Base-by-base conservation (phyloP, 495 filamentous ascomycete genomes). In the Aspergillus heteromorphus region DNA sequence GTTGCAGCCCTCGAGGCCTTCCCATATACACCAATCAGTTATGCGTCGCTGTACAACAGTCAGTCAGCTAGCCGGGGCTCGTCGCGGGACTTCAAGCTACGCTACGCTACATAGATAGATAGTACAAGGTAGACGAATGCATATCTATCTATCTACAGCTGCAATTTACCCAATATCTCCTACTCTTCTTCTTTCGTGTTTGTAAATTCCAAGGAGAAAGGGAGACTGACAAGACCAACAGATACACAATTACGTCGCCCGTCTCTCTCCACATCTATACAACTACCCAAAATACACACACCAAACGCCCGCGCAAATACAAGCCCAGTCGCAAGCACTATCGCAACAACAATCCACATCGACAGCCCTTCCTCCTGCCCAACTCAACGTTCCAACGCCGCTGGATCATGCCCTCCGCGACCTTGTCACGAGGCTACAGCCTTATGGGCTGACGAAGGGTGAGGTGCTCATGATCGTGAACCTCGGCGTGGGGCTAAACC, bases 381-480 rank as follows among this genome's bases (percentile, higher is more conserved):
- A 59, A 65, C 29, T 47, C 17, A 58, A 21, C 18, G 52, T 51
- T 13, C 49, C 56, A 11, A 73, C 69, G 11, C 64, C 72, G 2
- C 65, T 75, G 53, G 73, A 76, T 40, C 51, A 53, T 23, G 73
- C 71, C 14, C 58, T 74, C 11, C 64, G 67, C 14, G 68, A 67
- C 1, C 67, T 84, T 5, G 60, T 82, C 6, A 57, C 60, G 1
- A 53, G 60, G 13, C 55, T 83, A 9, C 65, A 71, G 43, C 73
- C 75, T 0, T 83, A 71, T 52, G 68, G 71, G n/a, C 63, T 85
- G 34, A 81, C 78, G 19, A 87, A 87, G 67, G 75, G 77, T 0
- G 84, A 87, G 65, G 66, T 84, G 10, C 62, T 87, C 6, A 86
- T 83, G 81, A 81, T 87, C 31, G 56, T 85, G 5, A 87, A 87